Base-by-base conservation (phyloP, 2,329 filamentous ascomycete species). In the Cladosporium cucumerinum region DNA sequence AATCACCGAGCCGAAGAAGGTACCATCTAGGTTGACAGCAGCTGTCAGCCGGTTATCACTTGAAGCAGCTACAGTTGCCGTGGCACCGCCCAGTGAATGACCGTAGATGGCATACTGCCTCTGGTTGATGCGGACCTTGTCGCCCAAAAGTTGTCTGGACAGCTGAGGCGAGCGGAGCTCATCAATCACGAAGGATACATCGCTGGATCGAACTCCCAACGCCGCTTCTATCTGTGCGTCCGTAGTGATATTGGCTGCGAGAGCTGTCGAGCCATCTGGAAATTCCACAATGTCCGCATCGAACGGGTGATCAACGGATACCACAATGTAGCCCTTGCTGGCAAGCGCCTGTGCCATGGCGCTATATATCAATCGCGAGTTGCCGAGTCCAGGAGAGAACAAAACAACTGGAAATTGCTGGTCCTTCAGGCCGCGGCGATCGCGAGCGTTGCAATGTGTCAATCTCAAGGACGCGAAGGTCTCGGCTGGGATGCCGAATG, bases 301-400 rank as follows among this genome's bases (percentile, higher is more conserved):
- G 57, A 81, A 79, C 0, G 82, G 77, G 59, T 85, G 83, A 64
- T 85, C 84, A 26, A 85, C 72, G 0, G 81, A 73, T 14, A 83
- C 72, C 2, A 85, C 80, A 0, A 78, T 73, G 57, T 78, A 81
- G 0, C 82, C 82, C 6, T 78, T 74, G 18, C 79, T 81, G 0
- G 82, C 80, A 3, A 85, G 73, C 3, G 80, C 78, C 2, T 77
- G 77, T 1, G 81, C 80, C 65, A 81, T 75, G 5, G 76, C 77
- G 4, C 73, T 76, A 68, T 85, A 82, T 1, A 82, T 54, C 0
- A 81, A 69, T 0, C 82, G 75, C 0, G 79, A 78, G 5, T 77
- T 77, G 3, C 78, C 79, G 32, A 78, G 74, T 3, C 81, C 83
- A 1, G 82, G 78, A 0, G 80, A 81, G 51, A 85, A 78, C 10